Base-by-base conservation (phyloP, 495 filamentous ascomycete species). In the Hypoxylon crocopeplum region DNA sequence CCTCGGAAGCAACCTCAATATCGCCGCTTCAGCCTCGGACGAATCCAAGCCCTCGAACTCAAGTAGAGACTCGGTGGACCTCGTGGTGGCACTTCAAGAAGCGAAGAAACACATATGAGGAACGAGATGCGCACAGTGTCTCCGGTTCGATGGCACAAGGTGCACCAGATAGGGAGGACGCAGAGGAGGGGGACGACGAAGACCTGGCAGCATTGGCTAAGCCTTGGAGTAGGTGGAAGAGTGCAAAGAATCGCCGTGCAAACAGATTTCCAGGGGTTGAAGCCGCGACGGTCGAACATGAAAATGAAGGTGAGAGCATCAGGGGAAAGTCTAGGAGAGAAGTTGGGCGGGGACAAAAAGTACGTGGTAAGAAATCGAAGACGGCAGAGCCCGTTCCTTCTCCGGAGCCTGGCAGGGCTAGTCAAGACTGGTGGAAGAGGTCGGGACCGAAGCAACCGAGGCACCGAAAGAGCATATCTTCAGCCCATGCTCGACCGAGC, bases 51-150 rank as follows among this genome's bases (percentile, higher is more conserved):
- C 1, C 10, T 6, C 29, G 3, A 5, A 2, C 10, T 6, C 29
- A 5, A 5, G 12, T 12, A 8, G n/a, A 39, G 24, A 20, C 3
- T 27, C 34, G 32, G 24, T 34, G 11, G n/a, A 52, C 22, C 53
- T 25, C 15, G 13, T 51, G 53, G 53, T 57, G 59, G 59, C 25
- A 20, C 1, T 32, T 44, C 48, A 58, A 44, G 30, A 57, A 38
- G 27, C 33, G 13, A 15, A 38, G 10, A 22, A 36, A 36, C 7
- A 10, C 19, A 11, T 11, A 27, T 20, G 16, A 36, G 5, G 15
- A 37, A 41, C 19, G 42, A 20, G 19, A 27, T 22, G 6, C 19
- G 36, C 11, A 40, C 4, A 7, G 4, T 8, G 46, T 20, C 16
- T 44, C 33, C 39, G 24, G 19, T 29, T 34, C 32, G 12, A 5